Conservation (phyloP, 148 eudicot genomes). For the Cornus florida region DNA sequence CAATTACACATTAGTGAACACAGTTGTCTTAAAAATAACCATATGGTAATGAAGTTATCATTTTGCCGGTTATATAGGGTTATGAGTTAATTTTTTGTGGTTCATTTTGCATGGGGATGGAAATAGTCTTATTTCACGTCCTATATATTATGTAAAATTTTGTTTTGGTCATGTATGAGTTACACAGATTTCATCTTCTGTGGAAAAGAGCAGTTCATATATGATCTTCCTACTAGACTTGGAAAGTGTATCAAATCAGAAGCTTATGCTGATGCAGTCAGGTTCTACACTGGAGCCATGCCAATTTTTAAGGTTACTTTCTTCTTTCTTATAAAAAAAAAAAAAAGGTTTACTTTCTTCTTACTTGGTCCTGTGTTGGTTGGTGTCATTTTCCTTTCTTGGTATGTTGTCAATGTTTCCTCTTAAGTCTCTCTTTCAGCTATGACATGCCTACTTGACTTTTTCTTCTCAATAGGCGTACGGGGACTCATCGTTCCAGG, state of each 20-base stretch:
- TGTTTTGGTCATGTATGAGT: constrained; percentile 29
- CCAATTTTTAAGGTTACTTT: constrained; percentile 89
- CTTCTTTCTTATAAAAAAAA: constrained; percentile 2
- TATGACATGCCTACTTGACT: constrained; percentile 1
- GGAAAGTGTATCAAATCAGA: constrained; percentile 92
- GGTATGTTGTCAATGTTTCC: background rate
- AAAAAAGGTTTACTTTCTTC: constrained; percentile 45
- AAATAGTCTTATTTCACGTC: background rate
- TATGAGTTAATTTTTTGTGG: background rate
- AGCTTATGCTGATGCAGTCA: constrained; percentile 98
- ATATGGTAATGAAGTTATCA: background rate
- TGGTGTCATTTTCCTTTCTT: background rate
- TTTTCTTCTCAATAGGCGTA: constrained; percentile 55
- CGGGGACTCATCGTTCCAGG: constrained; percentile 92
- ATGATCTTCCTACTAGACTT: constrained; percentile 93
- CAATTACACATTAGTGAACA: background rate
- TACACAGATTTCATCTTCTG: constrained; percentile 33
- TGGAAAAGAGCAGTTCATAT: constrained; percentile 92
- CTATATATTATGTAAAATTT: constrained; percentile 8
- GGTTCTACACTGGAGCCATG: constrained; percentile 92
- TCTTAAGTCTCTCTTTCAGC: background rate
- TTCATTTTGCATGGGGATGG: background rate
- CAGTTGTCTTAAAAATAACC: background rate
- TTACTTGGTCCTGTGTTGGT: constrained; percentile 13
- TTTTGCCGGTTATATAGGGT: background rate